Evolutionary conservation across 495 filamentous ascomycete species (phyloP), one percentile per base, ranked within the genome.

Genomic region (Ascobolus immersus): DNA sequence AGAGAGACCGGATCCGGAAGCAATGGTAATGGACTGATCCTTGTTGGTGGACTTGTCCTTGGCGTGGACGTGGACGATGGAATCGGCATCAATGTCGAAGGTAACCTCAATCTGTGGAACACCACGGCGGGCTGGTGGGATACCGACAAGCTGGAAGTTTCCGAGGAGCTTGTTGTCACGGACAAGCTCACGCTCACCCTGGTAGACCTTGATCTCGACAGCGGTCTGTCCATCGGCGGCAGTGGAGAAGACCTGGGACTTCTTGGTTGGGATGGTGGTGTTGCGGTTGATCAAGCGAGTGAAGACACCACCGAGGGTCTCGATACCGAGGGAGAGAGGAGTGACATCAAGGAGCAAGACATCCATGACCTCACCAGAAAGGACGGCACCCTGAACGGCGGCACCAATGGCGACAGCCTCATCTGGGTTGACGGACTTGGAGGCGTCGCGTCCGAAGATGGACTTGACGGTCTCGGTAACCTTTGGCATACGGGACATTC

Each of bases 401-500:
- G 86, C 86, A 65, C 86, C 86, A 44, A 96, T 93, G 49, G 86
- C 84, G 38, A 96, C 86, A 54, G 86, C 86, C 69, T 96, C 86
- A 47, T 96, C 86, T 38, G 86, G 86, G 65, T 96, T 96, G 56
- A 96, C 86, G 23, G 86, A 82, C 69, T 96, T 96, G 53, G 89
- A 77, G 41, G 86, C 80, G 21, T 96, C 86, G 55, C 86, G 89
- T 42, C 89, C 84, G 57, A 96, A 96, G 54, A 94, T 80, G 59
- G 61, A 70, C 71, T 90, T 92, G 50, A 94, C 86, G 22, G 81
- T 89, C 61, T 94, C 82, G 41, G 71, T 71, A 47, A 96, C 86
- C 72, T 93, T 96, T 48, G 86, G 86, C 86, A 96, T 96, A 62
- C 86, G 89, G 44, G 89, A 93, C 86, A 94, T 94, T 59, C 86